These are phyloP conservation scores for Symbiotaphrina buchneri DNA, from an alignment of 495 filamentous ascomycete genomes.

Conservation along the genomic window DNA sequence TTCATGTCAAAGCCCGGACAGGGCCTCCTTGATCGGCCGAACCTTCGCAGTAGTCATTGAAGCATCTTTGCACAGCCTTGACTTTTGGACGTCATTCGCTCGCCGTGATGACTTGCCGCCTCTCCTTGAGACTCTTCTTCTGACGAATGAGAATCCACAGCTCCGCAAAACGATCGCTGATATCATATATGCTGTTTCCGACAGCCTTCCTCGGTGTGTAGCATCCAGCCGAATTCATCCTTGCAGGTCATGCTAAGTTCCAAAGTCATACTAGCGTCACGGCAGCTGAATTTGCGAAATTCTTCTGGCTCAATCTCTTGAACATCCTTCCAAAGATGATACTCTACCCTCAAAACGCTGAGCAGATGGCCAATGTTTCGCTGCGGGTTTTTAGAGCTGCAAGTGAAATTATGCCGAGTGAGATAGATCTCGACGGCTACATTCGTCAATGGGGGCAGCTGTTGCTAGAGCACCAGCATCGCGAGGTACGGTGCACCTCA, in stretches of 20 bases:
- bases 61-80: slow-evolving; percentile 31
- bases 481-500: slow-evolving; percentile 17
- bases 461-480: slow-evolving; percentile 27
- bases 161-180: slow-evolving; percentile 16
- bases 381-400: slow-evolving; percentile 30
- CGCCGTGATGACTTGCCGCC: slow-evolving; percentile 17
- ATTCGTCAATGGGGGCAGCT: slow-evolving; percentile 27
- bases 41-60: slow-evolving; percentile 42
- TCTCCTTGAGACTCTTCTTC: slow-evolving; percentile 16
- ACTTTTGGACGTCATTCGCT: slow-evolving; percentile 36
- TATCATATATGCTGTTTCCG: slow-evolving; percentile 13
- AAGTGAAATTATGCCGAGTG: slow-evolving; percentile 21
- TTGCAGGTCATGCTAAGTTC: too few species aligned
- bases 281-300: slow-evolving; percentile 14
- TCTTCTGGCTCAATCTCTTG: slow-evolving; percentile 28
- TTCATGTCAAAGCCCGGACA: slow-evolving; percentile 1
- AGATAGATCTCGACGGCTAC: slow-evolving; percentile 26
- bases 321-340: slow-evolving; percentile 22
- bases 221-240: too few species aligned
- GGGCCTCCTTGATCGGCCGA: slow-evolving; percentile 15
- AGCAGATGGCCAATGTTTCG: slow-evolving; percentile 33
- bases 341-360: slow-evolving; percentile 19
- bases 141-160: slow-evolving; percentile 15
- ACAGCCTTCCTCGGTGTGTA: slow-evolving; percentile 8
- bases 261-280: background rate